phyloP scores from a whole-genome alignment of 2,329 filamentous ascomycete genomes.

The Paecilomyces formosus region DNA sequence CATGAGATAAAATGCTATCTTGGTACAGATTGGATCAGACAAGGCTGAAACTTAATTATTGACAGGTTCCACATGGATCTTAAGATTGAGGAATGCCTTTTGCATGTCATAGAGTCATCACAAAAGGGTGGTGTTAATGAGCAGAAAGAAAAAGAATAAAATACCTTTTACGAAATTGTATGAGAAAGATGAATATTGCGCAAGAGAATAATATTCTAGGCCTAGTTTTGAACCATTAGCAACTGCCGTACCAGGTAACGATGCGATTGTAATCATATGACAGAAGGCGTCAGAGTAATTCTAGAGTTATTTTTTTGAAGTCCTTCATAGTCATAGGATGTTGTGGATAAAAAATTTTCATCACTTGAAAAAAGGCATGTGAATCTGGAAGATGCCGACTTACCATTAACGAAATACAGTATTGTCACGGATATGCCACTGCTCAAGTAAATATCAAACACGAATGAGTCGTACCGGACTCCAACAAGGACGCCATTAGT shows the following conservation, averaged over 20 bases:
- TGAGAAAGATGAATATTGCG: background rate
- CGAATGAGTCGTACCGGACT: background rate
- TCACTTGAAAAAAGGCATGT: constrained; percentile 18
- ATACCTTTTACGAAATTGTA: constrained; percentile 37
- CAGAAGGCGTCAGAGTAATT: constrained; percentile 47
- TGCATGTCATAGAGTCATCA: constrained; percentile 59
- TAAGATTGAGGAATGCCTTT: constrained; percentile 64
- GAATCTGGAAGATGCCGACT: background rate
- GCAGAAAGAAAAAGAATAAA: constrained; percentile 5
- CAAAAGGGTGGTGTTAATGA: constrained; percentile 22
- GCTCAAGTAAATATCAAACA: background rate
- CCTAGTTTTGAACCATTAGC: constrained; percentile 1
- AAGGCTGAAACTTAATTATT: constrained; percentile 60
- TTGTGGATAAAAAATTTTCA: constrained; percentile 46
- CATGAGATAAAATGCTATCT: background rate
- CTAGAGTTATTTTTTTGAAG: constrained; percentile 39
- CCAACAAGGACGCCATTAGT: background rate
- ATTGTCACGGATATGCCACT: background rate
- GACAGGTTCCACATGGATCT: constrained; percentile 59
- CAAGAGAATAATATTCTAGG: background rate
- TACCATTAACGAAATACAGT: background rate
- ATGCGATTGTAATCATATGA: constrained; percentile 1
- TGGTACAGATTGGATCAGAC: constrained; percentile 43
- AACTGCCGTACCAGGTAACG: background rate
- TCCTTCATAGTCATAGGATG: constrained; percentile 52